Evolutionary conservation across 345 rosid genomes (phyloP), one percentile per base, ranked within the genome.

Genomic region (Eucalyptus albens): DNA sequence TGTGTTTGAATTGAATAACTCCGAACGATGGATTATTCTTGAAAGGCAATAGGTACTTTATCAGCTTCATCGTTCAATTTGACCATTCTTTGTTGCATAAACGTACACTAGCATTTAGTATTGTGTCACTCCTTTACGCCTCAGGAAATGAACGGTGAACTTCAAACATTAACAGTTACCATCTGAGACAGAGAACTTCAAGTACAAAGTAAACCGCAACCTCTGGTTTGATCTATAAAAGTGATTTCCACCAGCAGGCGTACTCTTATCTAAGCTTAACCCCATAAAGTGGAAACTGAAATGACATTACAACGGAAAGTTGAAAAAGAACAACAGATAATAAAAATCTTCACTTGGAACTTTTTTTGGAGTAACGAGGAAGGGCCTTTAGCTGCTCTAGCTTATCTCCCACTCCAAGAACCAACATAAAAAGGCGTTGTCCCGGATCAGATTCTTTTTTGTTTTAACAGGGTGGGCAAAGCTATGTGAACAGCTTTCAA

Each of bases 351-450:
- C 56, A 15, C 21, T 24, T 17, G 50, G 45, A 81, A n/a, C 53
- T 19, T 88, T 88, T 80, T 51, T 31, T 29, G 44, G 86, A 40
- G 81, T 60, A 67, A 37, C 31, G 42, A 77, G 16, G 85, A 77
- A 77, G 85, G 85, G 47, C 85, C 85, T 77, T 77, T 40, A 37
- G 85, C 85, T 77, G 85, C 85, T 77, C 85, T 40, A 6, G 85
- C 85, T 69, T 90, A 87, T 87, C 53, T 89, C 89, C 86, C 87
- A 50, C 92, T 91, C 97, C 93, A 92, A 94, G 95, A 94, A 86
- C 92, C 87, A 92, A 94, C 96, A 83, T 88, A 92, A 95, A 95
- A 94, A 94, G 88, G 94, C 87, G 94, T 92, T 87, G 94, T 92
- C 95, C 92, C 91, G 91, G 94, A 92, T 91, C 85, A 77, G 85